These are phyloP conservation scores for Fusarium nurragi DNA, from an alignment of 2,329 filamentous ascomycete genomes.

Conservation along the genomic window DNA sequence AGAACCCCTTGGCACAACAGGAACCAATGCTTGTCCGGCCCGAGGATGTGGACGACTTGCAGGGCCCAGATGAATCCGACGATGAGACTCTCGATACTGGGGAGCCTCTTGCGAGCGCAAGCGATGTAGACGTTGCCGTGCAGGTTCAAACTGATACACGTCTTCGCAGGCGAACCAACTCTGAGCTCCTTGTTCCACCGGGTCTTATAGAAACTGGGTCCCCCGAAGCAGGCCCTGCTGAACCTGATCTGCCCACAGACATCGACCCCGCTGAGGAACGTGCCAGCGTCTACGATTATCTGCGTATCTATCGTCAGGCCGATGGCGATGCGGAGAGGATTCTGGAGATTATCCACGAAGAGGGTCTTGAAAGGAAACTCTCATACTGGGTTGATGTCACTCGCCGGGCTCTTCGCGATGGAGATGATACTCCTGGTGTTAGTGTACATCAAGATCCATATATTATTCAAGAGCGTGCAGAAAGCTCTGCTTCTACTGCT, in stretches of 20 bases:
- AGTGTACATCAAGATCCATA: slow-evolving; percentile 1
- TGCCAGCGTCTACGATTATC: slow-evolving; percentile 49
- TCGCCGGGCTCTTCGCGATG: slow-evolving; percentile 42
- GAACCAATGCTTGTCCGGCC: slow-evolving; percentile 40
- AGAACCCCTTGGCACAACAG: slow-evolving; percentile 43
- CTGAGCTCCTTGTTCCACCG: slow-evolving; percentile 16
- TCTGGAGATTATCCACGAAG: slow-evolving; percentile 68
- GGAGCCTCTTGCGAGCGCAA: slow-evolving; percentile 22
- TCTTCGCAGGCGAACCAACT: slow-evolving; percentile 24
- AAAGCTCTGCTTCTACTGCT: slow-evolving; percentile 38
- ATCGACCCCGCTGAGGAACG: slow-evolving; percentile 25
- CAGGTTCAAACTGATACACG: slow-evolving; percentile 24
- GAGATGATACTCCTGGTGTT: slow-evolving; percentile 8
- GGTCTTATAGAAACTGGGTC: slow-evolving; percentile 18
- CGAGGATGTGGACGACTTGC: slow-evolving; percentile 36
- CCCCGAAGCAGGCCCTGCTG: slow-evolving; percentile 4
- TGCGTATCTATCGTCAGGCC: slow-evolving; percentile 67
- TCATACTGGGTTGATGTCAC: slow-evolving; percentile 68
- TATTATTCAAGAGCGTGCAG: slow-evolving; percentile 17
- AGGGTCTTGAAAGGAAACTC: slow-evolving; percentile 67
- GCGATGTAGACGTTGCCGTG: slow-evolving; percentile 20
- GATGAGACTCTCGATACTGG: slow-evolving; percentile 47
- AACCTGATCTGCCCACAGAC: slow-evolving; percentile 2
- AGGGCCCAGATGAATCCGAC: slow-evolving; percentile 44
- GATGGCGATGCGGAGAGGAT: slow-evolving; percentile 68